A percentile compares a stretch with the other conserved stretches of the same genome.
phyloP scores from a whole-genome alignment of 768 basidiomycete species.

The Leccinum aurantiacum region DNA sequence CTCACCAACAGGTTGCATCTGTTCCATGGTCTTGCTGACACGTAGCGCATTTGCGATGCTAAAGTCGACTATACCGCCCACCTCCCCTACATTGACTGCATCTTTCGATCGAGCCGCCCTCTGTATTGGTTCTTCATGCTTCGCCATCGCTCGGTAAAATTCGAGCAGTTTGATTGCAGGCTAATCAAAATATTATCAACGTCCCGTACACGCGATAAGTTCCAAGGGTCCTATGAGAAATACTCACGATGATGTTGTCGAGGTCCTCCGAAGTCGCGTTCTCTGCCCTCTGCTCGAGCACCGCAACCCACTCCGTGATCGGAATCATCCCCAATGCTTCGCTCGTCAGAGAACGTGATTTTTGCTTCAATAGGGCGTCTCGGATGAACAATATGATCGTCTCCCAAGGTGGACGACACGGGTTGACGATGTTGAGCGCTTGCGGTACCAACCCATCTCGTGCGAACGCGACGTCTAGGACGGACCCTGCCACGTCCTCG shows the following conservation, averaged over 20 bases:
- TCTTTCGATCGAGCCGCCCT: neutral
- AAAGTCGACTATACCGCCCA: constrained; percentile 6
- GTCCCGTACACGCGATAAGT: neutral
- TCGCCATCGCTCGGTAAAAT: constrained; percentile 26
- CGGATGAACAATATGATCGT: constrained; percentile 28
- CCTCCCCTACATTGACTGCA: neutral
- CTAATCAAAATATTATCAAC: constrained; percentile 9
- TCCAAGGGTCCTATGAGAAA: neutral
- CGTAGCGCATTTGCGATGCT: constrained; percentile 11
- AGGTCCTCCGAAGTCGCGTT: constrained; percentile 9
- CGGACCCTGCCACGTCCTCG: constrained; percentile 33
- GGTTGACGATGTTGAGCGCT: constrained; percentile 30
- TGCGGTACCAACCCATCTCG: constrained; percentile 12
- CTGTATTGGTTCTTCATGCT: neutral
- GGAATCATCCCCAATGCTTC: constrained; percentile 23
- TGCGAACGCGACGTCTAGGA: constrained; percentile 35
- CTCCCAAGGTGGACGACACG: constrained; percentile 32
- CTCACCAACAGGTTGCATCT: constrained; percentile 14
- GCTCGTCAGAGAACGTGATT: constrained; percentile 1
- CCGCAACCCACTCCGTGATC: constrained; percentile 31
- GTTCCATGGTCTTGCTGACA: constrained; percentile 14
- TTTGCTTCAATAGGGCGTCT: constrained; percentile 16
- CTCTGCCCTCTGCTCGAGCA: constrained; percentile 27
- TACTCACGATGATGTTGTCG: constrained; percentile 4
- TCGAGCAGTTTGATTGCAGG: constrained; percentile 35